Evolutionary conservation across 2,329 filamentous ascomycete species (phyloP).

Genomic region (Elsinoe australis): DNA sequence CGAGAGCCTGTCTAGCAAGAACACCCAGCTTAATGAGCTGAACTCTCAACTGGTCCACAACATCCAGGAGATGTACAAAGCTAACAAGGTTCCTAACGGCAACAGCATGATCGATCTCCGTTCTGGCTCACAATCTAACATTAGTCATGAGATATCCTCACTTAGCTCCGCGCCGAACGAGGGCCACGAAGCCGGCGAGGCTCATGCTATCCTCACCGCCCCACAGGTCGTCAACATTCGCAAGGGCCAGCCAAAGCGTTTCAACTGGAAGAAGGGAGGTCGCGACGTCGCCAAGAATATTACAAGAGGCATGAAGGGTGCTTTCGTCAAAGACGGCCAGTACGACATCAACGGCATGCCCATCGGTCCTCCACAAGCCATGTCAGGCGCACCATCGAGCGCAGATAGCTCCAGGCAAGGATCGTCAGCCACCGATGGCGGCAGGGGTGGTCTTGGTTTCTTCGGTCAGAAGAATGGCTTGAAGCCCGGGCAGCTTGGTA

Average conservation of each 20-base stretch:
- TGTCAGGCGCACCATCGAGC: slow-evolving; percentile 23
- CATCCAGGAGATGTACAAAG: slow-evolving; percentile 88
- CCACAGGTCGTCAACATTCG: slow-evolving; percentile 94
- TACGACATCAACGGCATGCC: slow-evolving; percentile 29
- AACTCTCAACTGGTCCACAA: slow-evolving; percentile 93
- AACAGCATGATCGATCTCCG: slow-evolving; percentile 33
- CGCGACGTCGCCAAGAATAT: slow-evolving; percentile 92
- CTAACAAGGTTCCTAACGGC: slow-evolving; percentile 48
- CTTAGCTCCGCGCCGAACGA: slow-evolving; percentile 22
- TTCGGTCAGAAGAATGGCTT: slow-evolving; percentile 32
- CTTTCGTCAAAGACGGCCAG: slow-evolving; percentile 52
- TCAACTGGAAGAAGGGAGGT: slow-evolving; percentile 97
- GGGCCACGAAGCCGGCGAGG: slow-evolving; percentile 58
- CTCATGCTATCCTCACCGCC: slow-evolving; percentile 55
- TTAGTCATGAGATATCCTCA: slow-evolving; percentile 15
- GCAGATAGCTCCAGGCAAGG: slow-evolving; percentile 14
- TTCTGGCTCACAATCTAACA: slow-evolving; percentile 1
- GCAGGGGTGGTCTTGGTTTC: slow-evolving; percentile 29
- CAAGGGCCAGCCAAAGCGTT: slow-evolving; percentile 90
- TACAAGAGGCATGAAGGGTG: slow-evolving; percentile 86
- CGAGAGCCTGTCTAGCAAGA: slow-evolving; percentile 88
- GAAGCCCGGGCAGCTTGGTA: slow-evolving; percentile 28
- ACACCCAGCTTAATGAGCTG: slow-evolving; percentile 85
- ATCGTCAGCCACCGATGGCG: slow-evolving; percentile 17
- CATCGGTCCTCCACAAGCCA: slow-evolving; percentile 26